phyloP scores from a whole-genome alignment of 441 rosid genomes.

The Daphne laureola region DNA sequence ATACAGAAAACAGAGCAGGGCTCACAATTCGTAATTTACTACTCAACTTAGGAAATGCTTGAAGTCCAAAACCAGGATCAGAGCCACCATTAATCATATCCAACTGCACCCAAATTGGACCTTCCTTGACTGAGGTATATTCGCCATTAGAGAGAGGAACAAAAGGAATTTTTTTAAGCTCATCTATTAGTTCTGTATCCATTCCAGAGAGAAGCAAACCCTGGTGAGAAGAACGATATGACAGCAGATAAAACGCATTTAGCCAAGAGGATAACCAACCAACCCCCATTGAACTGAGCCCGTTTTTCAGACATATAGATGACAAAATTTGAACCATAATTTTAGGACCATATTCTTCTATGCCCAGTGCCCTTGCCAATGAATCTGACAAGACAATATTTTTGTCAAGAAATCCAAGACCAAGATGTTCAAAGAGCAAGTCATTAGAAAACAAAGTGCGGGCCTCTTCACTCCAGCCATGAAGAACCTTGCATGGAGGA shows the following conservation, averaged over 20 bases:
- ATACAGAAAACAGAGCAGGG: conserved; percentile 48
- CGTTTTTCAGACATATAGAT: conserved; percentile 47
- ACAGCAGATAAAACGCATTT: conserved; percentile 41
- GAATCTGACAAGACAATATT: conserved; percentile 74
- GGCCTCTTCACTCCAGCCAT: conserved; percentile 83
- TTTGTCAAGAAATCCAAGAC: conserved; percentile 75
- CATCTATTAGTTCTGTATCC: conserved; percentile 34
- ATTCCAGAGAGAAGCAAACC: conserved; percentile 22
- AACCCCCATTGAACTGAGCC: conserved; percentile 59
- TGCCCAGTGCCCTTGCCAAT: conserved; percentile 74
- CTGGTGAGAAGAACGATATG: conserved; percentile 44
- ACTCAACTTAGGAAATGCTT: conserved; percentile 66
- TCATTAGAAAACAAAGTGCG: conserved; percentile 47
- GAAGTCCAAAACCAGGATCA: conserved; percentile 47
- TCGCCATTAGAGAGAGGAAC: conserved; percentile 85
- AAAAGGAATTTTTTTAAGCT: conserved; percentile 58
- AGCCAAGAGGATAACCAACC: conserved; percentile 73
- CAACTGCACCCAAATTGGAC: conserved; percentile 79
- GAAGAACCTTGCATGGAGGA: conserved; percentile 86
- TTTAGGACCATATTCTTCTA: conserved; percentile 76
- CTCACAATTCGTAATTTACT: conserved; percentile 66
- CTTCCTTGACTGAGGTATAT: conserved; percentile 64
- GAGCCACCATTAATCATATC: conserved; percentile 30
- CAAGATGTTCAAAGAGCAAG: conserved; percentile 76
- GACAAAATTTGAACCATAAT: conserved; percentile 57